Percentiles rank a stretch among this genome's conserved stretches.
phyloP scores from a whole-genome alignment of 2,329 filamentous ascomycete genomes.

The Colletotrichum plurivorum region DNA sequence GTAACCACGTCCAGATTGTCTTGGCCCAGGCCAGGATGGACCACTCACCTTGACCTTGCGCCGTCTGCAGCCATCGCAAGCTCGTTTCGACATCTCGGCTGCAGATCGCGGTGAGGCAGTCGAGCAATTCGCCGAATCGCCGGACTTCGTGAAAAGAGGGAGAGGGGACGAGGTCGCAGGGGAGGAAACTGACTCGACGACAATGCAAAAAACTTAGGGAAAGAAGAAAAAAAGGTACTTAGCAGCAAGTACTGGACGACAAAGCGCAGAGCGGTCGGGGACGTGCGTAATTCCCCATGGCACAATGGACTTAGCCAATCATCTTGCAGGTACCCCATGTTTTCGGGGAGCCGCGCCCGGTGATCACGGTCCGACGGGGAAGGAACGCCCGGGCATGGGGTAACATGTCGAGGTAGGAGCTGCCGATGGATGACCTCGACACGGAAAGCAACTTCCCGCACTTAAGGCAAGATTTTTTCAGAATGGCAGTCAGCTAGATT shows the following conservation, averaged over 20 bases:
- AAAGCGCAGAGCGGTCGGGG: not conserved
- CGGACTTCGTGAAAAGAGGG: not conserved
- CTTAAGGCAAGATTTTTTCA: too few relatives aligned
- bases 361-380: not conserved
- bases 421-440: not conserved
- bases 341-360: constrained; percentile 13
- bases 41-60: constrained; percentile 36
- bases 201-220: not conserved
- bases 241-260: too few relatives aligned
- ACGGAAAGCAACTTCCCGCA: too few relatives aligned
- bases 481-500: too few relatives aligned
- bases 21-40: not conserved
- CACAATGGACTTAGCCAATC: not conserved
- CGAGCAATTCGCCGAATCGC: constrained; percentile 21
- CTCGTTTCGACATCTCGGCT: constrained; percentile 13
- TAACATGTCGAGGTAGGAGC: constrained; percentile 17
- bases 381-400: constrained; percentile 9
- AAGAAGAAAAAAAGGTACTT: too few relatives aligned
- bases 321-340: not conserved
- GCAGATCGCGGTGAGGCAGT: rapidly evolving
- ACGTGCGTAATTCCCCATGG: constrained; percentile 10
- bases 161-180: not conserved
- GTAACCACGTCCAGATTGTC: not conserved
- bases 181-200: constrained; percentile 6
- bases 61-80: constrained; percentile 35